Evolutionary conservation across 2,329 filamentous ascomycete species (phyloP).

Genomic region (Paracoccidioides brasiliensis): DNA sequence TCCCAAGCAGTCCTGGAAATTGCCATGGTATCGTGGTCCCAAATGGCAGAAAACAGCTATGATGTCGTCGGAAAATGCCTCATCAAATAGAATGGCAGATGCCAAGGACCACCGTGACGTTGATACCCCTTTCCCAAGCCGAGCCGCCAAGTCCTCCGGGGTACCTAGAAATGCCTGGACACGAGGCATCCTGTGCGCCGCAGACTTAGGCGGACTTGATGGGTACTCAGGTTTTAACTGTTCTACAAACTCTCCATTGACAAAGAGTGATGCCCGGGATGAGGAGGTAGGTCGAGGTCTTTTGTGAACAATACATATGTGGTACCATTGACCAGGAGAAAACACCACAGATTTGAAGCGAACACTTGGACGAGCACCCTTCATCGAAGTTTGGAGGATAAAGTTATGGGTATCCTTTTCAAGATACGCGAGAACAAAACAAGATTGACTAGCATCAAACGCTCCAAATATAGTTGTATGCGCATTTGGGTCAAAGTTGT

Average conservation of each 20-base stretch:
- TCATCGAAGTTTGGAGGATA: conserved; percentile 90
- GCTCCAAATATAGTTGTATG: conserved; percentile 95
- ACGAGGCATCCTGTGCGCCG: conserved; percentile 38
- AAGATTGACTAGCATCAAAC: conserved; percentile 82
- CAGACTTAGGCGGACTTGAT: conserved; percentile 52
- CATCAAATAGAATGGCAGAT: conserved; percentile 77
- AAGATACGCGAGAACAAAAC: conserved; percentile 85
- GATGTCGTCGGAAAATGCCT: conserved; percentile 78
- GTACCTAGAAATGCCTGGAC: conserved; percentile 92
- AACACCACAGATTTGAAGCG: conserved; percentile 80
- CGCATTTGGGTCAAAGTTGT: conserved; percentile 67
- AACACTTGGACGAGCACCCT: conserved; percentile 72
- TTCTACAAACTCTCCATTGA: conserved; percentile 88
- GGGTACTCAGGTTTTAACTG: conserved; percentile 85
- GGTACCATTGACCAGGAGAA: conserved; percentile 72
- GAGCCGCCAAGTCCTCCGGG: conserved; percentile 69
- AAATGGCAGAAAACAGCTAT: conserved; percentile 83
- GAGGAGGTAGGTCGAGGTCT: conserved; percentile 60
- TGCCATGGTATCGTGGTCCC: conserved; percentile 82
- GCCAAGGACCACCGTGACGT: conserved; percentile 78
- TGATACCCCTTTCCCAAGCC: conserved; percentile 58
- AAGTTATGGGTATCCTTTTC: conserved; percentile 89
- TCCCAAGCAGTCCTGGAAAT: conserved; percentile 91
- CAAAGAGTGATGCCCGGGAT: conserved; percentile 74
- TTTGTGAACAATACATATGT: conserved; percentile 77